A percentile compares a stretch with the other conserved stretches of the same genome.
These are phyloP conservation scores for Agaricales sp. DNA, from an alignment of 1,284 basidiomycete species.

Conservation along the genomic window DNA sequence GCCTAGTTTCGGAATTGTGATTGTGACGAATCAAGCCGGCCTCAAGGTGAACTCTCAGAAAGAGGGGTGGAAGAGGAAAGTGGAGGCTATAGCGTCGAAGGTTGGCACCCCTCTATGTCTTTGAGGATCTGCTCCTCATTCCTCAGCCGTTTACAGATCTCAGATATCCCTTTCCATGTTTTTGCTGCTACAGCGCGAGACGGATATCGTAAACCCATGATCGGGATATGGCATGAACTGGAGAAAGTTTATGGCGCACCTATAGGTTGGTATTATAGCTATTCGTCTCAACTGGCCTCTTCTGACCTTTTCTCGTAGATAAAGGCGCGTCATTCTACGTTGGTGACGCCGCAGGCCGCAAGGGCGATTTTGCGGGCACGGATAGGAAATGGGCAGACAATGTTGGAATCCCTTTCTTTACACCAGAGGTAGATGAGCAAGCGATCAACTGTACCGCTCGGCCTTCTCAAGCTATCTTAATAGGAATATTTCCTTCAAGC, in stretches of 20 bases:
- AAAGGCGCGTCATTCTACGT: conserved; percentile 64
- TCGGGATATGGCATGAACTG: conserved; percentile 78
- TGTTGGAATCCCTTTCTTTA: conserved; percentile 60
- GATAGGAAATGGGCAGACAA: conserved; percentile 85
- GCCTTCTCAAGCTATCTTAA: neutral
- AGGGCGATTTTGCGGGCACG: conserved; percentile 63
- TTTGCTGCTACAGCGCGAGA: conserved; percentile 75
- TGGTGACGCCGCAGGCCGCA: conserved; percentile 84
- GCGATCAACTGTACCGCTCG: neutral
- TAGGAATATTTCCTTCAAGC: conserved; percentile 74
- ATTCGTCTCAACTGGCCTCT: neutral
- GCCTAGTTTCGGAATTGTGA: conserved; percentile 64
- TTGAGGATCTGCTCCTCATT: neutral
- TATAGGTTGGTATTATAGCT: conserved; percentile 43
- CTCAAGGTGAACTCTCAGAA: conserved; percentile 23
- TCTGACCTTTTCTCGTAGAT: conserved; percentile 34
- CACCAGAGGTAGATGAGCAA: conserved; percentile 40
- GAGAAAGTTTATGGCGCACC: conserved; percentile 50
- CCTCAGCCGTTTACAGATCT: conserved; percentile 34
- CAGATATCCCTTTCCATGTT: conserved; percentile 67
- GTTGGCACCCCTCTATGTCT: conserved; percentile 58
- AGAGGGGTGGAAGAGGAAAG: conserved; percentile 32
- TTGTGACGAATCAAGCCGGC: conserved; percentile 75
- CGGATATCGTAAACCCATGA: conserved; percentile 79
- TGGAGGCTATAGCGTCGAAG: conserved; percentile 67